Evolutionary conservation across 2,329 filamentous ascomycete genomes (phyloP), one percentile per base, ranked within the genome.

Genomic region (Bipolaris zeicola): DNA sequence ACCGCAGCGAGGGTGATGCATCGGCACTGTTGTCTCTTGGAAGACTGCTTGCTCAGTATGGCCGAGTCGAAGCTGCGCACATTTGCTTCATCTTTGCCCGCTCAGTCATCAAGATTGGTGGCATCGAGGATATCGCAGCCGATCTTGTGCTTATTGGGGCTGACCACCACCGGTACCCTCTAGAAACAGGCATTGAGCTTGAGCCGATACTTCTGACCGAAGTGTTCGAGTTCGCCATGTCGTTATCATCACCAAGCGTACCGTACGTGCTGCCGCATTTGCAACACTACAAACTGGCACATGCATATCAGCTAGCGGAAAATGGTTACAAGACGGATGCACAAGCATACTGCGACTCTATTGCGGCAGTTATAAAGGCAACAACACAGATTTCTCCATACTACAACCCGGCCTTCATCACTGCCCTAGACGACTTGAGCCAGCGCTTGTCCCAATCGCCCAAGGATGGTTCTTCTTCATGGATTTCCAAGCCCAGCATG

Each of bases 401-500:
- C 76, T 91, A 97, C 72, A 89, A 97, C 69, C 80, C 84, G 13
- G 77, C 87, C 28, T 82, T 99, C 42, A 87, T 95, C 59, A 81
- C 84, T 10, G 85, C 87, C 28, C 84, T 98, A 6, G 92, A 96
- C 57, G 93, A 98, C 72, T 82, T 99, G 31, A 87, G 85, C 72
- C 89, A 89, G 62, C 88, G 94, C 57, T 80, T 99, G 37, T 93
- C 89, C 65, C 90, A 95, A 73, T 89, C 92, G 16, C 92, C 93
- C 11, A 91, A 89, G 70, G 92, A 95, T 64, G 87, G 85, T 52
- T 88, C 87, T 6, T 88, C 86, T 18, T 94, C 92, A 2, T 96
- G 94, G 91, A 95, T 99, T 50, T 89, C 92, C 1, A 96, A 95
- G 75, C 92, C 94, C 6, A 97, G 87, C 75, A 96, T 98, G 85